phyloP scores from a whole-genome alignment of 2,329 filamentous ascomycete species.

The Phialophora verrucosa region DNA sequence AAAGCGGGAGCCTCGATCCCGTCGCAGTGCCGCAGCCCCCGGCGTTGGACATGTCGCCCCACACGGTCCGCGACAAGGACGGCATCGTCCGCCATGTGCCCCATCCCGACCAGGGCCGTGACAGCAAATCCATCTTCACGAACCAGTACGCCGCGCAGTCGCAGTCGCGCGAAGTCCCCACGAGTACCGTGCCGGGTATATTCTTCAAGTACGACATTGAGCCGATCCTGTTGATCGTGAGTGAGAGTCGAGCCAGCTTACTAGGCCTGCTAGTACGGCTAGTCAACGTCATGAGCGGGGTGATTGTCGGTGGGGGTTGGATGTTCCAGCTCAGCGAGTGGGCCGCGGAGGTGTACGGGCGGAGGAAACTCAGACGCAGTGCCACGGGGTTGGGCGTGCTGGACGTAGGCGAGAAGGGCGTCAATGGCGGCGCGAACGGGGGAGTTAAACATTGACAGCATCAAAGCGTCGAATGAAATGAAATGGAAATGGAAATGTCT shows the following conservation, averaged over 20 bases:
- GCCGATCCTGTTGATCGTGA: constrained; percentile 84
- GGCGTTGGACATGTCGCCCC: constrained; percentile 45
- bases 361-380: constrained; percentile 48
- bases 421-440: constrained; percentile 39
- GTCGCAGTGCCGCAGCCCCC: constrained; percentile 45
- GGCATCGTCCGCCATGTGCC: constrained; percentile 35
- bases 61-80: constrained; percentile 43
- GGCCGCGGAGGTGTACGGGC: constrained; percentile 59
- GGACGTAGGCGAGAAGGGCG: constrained; percentile 20
- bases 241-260: constrained; percentile 78
- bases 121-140: constrained; percentile 73
- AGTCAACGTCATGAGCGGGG: constrained; percentile 88
- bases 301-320: constrained; percentile 94
- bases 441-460: constrained; percentile 52
- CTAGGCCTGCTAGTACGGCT: constrained; percentile 78
- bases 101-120: constrained; percentile 36
- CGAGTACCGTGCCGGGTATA: constrained; percentile 79
- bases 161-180: constrained; percentile 73
- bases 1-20: constrained; percentile 50
- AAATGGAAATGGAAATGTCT: neutral
- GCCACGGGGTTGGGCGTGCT: constrained; percentile 28
- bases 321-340: constrained; percentile 84
- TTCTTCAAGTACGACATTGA: constrained; percentile 99
- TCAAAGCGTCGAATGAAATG: neutral
- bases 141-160: constrained; percentile 98